phyloP scores from a whole-genome alignment of 805 yeast species.

The Wickerhamiella sergipiensis region DNA sequence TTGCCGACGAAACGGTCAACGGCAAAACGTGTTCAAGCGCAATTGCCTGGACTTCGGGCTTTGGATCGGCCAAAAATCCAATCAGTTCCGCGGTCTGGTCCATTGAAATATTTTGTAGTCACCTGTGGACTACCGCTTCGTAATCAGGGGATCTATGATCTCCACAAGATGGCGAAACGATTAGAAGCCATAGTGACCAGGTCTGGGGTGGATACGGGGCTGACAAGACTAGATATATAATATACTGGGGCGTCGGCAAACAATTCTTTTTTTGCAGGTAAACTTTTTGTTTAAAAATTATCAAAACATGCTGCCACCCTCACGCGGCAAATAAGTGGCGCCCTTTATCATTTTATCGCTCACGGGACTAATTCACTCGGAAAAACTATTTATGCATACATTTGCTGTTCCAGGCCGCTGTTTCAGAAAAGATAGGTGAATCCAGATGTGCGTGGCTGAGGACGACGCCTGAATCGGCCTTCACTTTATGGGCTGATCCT shows the following conservation, averaged over 20 bases:
- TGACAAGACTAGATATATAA: too few species aligned
- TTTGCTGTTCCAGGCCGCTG: not conserved
- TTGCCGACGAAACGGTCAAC: slow-evolving; percentile 40
- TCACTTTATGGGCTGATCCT: too few species aligned
- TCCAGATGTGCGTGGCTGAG: not conserved
- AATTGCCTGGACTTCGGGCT: slow-evolving; percentile 64
- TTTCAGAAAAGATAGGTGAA: not conserved
- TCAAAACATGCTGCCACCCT: too few species aligned
- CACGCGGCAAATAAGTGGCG: too few species aligned
- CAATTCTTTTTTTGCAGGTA: too few species aligned
- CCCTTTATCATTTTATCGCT: too few species aligned
- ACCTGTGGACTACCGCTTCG: not conserved
- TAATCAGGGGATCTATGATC: not conserved
- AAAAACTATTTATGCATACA: not conserved
- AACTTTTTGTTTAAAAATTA: too few species aligned
- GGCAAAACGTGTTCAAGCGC: slow-evolving; percentile 79
- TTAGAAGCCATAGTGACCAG: not conserved
- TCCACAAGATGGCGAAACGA: not conserved
- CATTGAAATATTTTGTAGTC: not conserved
- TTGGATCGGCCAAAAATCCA: slow-evolving; percentile 67
- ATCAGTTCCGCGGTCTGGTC: slow-evolving; percentile 36
- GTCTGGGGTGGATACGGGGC: too few species aligned
- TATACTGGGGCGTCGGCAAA: too few species aligned
- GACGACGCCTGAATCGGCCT: not conserved
- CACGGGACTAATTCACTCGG: not conserved